phyloP scores from a whole-genome alignment of 148 eudicot species.

The Amaranthus hypochondriacus region DNA sequence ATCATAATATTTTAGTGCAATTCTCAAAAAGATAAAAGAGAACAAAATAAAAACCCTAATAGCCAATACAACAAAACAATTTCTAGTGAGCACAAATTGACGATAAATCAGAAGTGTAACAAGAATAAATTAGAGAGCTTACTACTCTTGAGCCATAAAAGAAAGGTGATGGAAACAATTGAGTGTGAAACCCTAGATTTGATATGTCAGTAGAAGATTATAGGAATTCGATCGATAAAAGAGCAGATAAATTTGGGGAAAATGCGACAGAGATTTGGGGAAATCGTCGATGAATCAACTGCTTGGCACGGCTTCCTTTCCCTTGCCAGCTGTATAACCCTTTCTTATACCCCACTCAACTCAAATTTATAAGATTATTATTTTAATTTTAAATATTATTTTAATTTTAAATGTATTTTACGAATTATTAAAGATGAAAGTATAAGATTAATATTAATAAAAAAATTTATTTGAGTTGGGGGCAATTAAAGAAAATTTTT shows the following conservation, averaged over 20 bases:
- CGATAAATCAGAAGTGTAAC: neutral
- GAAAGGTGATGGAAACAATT: neutral
- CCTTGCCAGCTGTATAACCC: slow-evolving; percentile 7
- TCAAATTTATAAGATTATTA: no score
- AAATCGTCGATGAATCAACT: neutral
- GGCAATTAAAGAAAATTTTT: no score
- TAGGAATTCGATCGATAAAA: neutral
- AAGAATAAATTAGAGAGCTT: slow-evolving; percentile 4
- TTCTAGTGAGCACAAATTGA: neutral
- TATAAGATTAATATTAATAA: no score
- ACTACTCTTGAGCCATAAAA: slow-evolving; percentile 39
- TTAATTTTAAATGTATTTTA: no score
- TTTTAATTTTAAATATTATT: no score
- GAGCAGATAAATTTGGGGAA: neutral
- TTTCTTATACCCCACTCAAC: neutral
- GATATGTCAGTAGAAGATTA: neutral
- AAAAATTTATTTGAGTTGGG: no score
- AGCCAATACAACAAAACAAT: neutral
- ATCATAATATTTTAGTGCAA: neutral
- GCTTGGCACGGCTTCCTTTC: slow-evolving; percentile 17
- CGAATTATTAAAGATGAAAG: no score
- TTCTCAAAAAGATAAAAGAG: neutral
- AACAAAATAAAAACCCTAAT: neutral
- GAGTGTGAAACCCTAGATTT: slow-evolving; percentile 30
- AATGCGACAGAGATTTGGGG: neutral